phyloP scores from a whole-genome alignment of 495 filamentous ascomycete species.

The Daldinia childiae region DNA sequence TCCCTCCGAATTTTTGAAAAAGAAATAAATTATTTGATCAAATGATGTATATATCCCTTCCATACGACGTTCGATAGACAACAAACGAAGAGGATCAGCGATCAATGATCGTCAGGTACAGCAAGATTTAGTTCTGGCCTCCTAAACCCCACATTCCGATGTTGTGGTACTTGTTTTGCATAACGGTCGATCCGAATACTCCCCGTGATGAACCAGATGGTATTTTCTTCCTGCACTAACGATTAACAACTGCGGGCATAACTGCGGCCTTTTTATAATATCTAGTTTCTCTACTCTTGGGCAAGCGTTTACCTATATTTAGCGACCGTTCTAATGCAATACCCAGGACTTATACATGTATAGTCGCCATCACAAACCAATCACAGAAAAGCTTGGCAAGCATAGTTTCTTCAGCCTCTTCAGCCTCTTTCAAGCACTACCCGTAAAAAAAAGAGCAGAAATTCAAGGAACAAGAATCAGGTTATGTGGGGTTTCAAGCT shows the following conservation, averaged over 20 bases:
- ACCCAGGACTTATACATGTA: background rate
- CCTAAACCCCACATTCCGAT: slow-evolving; percentile 22
- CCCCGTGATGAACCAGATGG: background rate
- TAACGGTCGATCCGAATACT: slow-evolving; percentile 22
- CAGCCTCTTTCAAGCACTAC: slow-evolving; percentile 13
- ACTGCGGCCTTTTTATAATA: background rate
- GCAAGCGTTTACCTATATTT: no score
- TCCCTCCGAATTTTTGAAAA: background rate
- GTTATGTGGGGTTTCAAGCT: background rate
- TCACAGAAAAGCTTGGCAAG: slow-evolving; percentile 2
- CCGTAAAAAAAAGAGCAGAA: background rate
- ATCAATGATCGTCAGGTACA: slow-evolving; percentile 41
- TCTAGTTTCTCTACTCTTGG: background rate
- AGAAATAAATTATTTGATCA: background rate
- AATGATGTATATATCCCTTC: background rate
- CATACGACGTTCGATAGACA: background rate
- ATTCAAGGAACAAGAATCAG: background rate
- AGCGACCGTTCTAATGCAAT: background rate
- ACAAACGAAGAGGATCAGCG: slow-evolving; percentile 15
- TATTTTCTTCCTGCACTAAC: background rate
- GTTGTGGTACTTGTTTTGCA: slow-evolving; percentile 22
- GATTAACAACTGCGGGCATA: background rate
- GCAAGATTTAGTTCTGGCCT: slow-evolving; percentile 28
- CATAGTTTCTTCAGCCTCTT: slow-evolving; percentile 19
- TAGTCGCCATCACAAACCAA: slow-evolving; percentile 2